Conservation (phyloP, 305 asterid species). For the Lippia alba region DNA sequence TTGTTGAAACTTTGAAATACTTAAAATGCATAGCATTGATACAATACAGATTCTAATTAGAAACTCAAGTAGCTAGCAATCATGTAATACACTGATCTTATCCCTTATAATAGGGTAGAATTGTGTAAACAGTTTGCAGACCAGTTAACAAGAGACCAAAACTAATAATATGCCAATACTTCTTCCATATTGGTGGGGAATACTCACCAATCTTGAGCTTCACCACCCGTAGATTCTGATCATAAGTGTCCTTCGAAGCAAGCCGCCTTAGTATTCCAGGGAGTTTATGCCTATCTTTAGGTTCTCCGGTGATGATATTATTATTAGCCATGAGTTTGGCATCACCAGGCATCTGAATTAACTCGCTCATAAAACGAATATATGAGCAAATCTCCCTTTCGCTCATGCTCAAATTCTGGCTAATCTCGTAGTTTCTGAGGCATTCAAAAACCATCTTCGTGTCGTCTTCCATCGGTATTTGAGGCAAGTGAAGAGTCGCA, state of each 20-base stretch:
- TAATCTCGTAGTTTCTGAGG: conserved; percentile 30
- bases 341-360: conserved; percentile 26
- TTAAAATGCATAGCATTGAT: too few relatives aligned
- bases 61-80: neutral
- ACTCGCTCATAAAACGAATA: conserved; percentile 26
- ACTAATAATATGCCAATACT: conserved; percentile 24
- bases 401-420: conserved; percentile 5
- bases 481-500: conserved; percentile 26
- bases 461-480: conserved; percentile 8
- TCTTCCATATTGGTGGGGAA: conserved; percentile 28
- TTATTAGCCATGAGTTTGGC: conserved; percentile 11
- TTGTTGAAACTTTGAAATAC: too few relatives aligned
- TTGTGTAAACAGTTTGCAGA: conserved; percentile 20
- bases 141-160: neutral
- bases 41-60: too few relatives aligned
- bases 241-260: conserved; percentile 9
- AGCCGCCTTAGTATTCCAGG: conserved; percentile 7
- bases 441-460: conserved; percentile 8
- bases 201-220: conserved; percentile 15
- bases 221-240: conserved; percentile 21
- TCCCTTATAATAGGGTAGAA: conserved; percentile 18
- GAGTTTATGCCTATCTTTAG: conserved; percentile 17
- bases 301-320: conserved; percentile 4
- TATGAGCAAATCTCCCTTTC: conserved; percentile 26
- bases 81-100: too few relatives aligned